Evolutionary conservation across 164 flowering plant genomes (phyloP), one percentile per base, ranked within the genome.

Genomic region (Euptelea pleiosperma): DNA sequence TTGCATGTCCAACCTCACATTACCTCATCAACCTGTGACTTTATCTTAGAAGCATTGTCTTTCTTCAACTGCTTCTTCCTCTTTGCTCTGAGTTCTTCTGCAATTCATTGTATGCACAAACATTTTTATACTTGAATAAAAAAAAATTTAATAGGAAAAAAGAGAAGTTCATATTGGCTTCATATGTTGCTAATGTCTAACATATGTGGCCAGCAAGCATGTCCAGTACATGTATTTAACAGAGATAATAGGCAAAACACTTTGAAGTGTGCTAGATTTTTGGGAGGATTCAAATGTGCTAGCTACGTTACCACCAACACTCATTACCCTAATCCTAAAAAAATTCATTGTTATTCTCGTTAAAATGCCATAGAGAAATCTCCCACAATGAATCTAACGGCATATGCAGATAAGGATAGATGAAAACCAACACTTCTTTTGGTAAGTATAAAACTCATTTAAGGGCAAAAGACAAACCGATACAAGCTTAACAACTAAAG

Each of bases 21-120:
- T 77, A 93, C 99, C 95, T 94, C 99, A 67, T 86, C 91, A 77
- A 94, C 97, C 75, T 73, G 47, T 48, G 97, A 91, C 70, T 89
- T 88, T 52, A 94, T 58, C 68, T 91, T 94, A 46, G 88, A 79
- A 52, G 97, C 96, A 62, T 82, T 82, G 63, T 94, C 97, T 70
- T 89, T 94, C 81, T 89, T 94, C 76, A 94, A 68, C 69, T 81
- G 84, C 73, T 87, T 94, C 81, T 84, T 94, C 76, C 99, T 80
- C 74, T 82, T 79, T 44, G 82, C 75, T 51, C 79, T 63, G 65
- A 94, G 96, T 73, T 94, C 96, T 35, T 85, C 99, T 93, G 96
- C 80, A 82, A 58, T 55, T 57, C 55, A 66, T 52, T 16, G 30
- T 25, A 52, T 14, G 36, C 33, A 52, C 12, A 53, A 46, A 7